phyloP scores from a whole-genome alignment of 2,329 filamentous ascomycete genomes.

The Bretziella fagacearum region DNA sequence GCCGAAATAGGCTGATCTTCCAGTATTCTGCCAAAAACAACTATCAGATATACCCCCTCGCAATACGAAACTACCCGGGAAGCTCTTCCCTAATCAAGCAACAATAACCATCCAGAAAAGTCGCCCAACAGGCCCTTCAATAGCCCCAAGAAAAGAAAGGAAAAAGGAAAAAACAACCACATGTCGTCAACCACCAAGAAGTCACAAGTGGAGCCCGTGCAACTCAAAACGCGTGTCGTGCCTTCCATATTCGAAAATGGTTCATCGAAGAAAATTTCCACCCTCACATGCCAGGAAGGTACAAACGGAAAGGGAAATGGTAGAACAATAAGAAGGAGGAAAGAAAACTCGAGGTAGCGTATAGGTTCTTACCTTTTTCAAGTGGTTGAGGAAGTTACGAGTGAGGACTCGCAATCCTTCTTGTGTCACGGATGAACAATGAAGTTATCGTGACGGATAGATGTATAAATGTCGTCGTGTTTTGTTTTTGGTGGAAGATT shows the following conservation, averaged over 20 bases:
- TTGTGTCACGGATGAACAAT: slow-evolving; percentile 5
- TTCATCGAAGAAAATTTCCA: background rate
- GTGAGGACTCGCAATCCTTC: background rate
- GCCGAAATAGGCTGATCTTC: too few relatives aligned
- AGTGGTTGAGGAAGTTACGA: background rate
- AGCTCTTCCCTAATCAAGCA: too few relatives aligned
- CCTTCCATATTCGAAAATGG: background rate
- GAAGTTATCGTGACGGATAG: background rate
- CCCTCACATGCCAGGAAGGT: too few relatives aligned
- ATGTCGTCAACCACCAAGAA: background rate
- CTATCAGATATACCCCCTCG: too few relatives aligned
- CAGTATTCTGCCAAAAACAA: too few relatives aligned
- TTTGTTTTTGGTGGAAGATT: background rate
- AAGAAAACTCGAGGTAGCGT: background rate
- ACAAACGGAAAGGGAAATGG: background rate
- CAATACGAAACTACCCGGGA: too few relatives aligned
- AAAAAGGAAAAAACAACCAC: background rate
- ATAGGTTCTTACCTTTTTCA: background rate
- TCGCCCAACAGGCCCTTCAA: too few relatives aligned
- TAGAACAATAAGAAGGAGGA: background rate
- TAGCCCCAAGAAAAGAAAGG: too few relatives aligned
- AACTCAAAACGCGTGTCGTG: background rate
- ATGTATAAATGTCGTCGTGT: background rate
- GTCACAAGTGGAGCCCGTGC: background rate
- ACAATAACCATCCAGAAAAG: too few relatives aligned